phyloP scores from a whole-genome alignment of 164 flowering plant species.

The Chloranthus sessilifolius region DNA sequence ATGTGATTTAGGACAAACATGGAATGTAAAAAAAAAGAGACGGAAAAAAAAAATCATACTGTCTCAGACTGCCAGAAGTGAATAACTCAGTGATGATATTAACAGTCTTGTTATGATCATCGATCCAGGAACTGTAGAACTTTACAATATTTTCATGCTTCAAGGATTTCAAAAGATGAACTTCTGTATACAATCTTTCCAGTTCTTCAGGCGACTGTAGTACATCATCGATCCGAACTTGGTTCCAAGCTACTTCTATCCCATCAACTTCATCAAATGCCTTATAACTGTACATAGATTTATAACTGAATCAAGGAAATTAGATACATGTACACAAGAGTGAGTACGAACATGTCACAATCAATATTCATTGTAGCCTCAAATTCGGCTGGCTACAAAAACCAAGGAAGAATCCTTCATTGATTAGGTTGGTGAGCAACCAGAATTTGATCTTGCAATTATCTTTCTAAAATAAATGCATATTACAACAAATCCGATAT shows the following conservation, averaged over 20 bases:
- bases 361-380: too few species aligned
- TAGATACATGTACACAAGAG: background rate
- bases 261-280: slow-evolving; percentile 70
- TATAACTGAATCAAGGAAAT: slow-evolving; percentile 12
- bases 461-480: too few species aligned
- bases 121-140: slow-evolving; percentile 65
- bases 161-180: slow-evolving; percentile 48
- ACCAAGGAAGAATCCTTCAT: too few species aligned
- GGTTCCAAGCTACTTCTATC: slow-evolving; percentile 74
- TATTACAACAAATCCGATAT: too few species aligned
- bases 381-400: too few species aligned
- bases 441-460: too few species aligned
- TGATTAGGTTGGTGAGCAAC: too few species aligned
- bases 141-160: slow-evolving; percentile 55
- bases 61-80: slow-evolving; percentile 71
- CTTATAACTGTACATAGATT: slow-evolving; percentile 31
- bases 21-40: background rate
- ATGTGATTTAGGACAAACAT: background rate
- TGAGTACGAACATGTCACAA: too few species aligned
- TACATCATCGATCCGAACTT: slow-evolving; percentile 48
- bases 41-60: slow-evolving; percentile 28
- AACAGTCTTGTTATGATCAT: slow-evolving; percentile 49
- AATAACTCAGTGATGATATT: slow-evolving; percentile 68
- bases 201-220: slow-evolving; percentile 49
- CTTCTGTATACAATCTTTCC: slow-evolving; percentile 56